Evolutionary conservation across 495 filamentous ascomycete genomes (phyloP).

Genomic region (Hyaloscypha finlandica): DNA sequence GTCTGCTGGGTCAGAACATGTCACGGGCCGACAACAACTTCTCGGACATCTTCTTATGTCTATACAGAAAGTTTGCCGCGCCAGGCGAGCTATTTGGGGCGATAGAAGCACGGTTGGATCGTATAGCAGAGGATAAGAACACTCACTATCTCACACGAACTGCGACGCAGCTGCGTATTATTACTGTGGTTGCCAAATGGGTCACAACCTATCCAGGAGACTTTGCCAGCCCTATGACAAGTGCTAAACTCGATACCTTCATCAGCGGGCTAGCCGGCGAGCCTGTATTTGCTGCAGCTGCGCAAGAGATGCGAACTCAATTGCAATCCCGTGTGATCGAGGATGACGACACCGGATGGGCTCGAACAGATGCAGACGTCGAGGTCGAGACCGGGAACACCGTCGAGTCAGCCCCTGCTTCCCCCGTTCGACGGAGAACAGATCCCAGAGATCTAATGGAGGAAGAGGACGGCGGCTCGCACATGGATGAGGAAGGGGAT

Average conservation of each 20-base stretch:
- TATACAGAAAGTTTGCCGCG: constrained; percentile 93
- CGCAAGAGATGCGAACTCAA: constrained; percentile 74
- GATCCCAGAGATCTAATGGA: constrained; percentile 35
- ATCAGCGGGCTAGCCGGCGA: constrained; percentile 66
- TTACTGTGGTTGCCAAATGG: constrained; percentile 87
- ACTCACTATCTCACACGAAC: constrained; percentile 67
- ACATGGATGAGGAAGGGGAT: constrained; percentile 27
- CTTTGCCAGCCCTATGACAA: constrained; percentile 80
- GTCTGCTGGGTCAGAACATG: constrained; percentile 76
- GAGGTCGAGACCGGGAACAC: constrained; percentile 21
- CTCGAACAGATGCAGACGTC: constrained; percentile 56
- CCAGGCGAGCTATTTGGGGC: constrained; percentile 73
- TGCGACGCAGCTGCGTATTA: constrained; percentile 76
- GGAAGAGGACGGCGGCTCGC: constrained; percentile 45
- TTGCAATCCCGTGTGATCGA: constrained; percentile 64
- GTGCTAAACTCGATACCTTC: constrained; percentile 68
- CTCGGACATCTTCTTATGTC: constrained; percentile 78
- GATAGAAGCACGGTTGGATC: constrained; percentile 74
- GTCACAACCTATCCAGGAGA: constrained; percentile 88
- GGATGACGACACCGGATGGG: constrained; percentile 83
- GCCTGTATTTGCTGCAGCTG: constrained; percentile 76
- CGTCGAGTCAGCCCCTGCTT: constrained; percentile 22
- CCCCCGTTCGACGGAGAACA: constrained; percentile 21
- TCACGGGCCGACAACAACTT: constrained; percentile 88
- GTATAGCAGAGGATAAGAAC: constrained; percentile 59